Conservation (phyloP, 106 monocot genomes). For the Alisma plantagoaquatica region DNA sequence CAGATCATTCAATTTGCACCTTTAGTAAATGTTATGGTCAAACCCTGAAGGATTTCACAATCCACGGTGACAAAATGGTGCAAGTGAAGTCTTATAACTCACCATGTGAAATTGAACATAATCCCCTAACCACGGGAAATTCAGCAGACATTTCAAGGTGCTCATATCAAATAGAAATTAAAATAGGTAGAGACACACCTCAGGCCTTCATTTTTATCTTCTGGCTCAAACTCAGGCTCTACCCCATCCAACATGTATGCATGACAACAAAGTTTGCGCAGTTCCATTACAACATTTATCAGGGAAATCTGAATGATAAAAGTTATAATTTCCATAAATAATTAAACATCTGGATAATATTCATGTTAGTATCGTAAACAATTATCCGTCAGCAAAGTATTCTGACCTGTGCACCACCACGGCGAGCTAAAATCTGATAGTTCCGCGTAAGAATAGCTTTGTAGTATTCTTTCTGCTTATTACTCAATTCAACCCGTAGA, state of each 20-base stretch:
- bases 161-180: too few relatives aligned
- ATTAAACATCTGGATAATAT: background rate
- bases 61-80: too few relatives aligned
- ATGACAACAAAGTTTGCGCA: conserved; percentile 98
- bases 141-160: too few relatives aligned
- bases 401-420: conserved; percentile 86
- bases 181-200: conserved; percentile 27
- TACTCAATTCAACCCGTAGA: conserved; percentile 85
- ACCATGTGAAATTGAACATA: too few relatives aligned
- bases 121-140: too few relatives aligned
- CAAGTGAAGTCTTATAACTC: too few relatives aligned
- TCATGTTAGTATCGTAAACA: too few relatives aligned
- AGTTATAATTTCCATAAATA: conserved; percentile 3
- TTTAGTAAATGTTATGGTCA: too few relatives aligned
- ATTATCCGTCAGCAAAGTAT: conserved; percentile 1
- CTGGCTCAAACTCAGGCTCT: conserved; percentile 62
- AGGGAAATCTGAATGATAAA: conserved; percentile 65
- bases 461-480: conserved; percentile 96
- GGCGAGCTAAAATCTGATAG: conserved; percentile 81
- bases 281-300: conserved; percentile 99
- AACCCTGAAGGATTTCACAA: too few relatives aligned
- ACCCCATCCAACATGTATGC: conserved; percentile 93
- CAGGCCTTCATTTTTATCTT: conserved; percentile 74
- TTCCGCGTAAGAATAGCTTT: conserved; percentile 98
- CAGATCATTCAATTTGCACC: too few relatives aligned